Evolutionary conservation across 2,329 filamentous ascomycete genomes (phyloP).

Genomic region (Verticillium dahliae): DNA sequence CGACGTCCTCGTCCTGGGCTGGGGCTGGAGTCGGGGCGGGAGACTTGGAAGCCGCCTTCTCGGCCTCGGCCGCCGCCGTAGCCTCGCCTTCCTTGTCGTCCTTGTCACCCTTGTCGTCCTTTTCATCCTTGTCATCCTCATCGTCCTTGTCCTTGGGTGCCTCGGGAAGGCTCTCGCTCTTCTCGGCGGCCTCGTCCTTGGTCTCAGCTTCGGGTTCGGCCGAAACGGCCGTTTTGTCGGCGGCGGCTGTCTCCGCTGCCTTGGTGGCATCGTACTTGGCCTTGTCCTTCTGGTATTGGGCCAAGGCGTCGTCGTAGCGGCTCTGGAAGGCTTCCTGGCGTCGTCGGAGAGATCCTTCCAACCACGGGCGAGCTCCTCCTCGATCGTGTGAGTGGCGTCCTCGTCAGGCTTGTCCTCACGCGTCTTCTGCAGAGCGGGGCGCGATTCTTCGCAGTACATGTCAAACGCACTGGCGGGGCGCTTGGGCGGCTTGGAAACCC

Average conservation of each 20-base stretch:
- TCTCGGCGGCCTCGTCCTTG: slow-evolving; percentile 10
- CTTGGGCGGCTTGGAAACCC: slow-evolving; percentile 32
- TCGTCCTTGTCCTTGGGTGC: slow-evolving; percentile 13
- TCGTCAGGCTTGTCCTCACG: slow-evolving; percentile 25
- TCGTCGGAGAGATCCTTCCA: slow-evolving; percentile 48
- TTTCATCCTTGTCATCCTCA: slow-evolving; percentile 9
- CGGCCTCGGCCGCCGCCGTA: background rate
- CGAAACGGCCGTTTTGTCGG: slow-evolving; percentile 15
- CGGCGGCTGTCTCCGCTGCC: slow-evolving; percentile 1
- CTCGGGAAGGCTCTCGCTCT: slow-evolving; percentile 12
- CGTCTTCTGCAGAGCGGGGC: slow-evolving; percentile 25
- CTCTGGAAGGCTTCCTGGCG: slow-evolving; percentile 41
- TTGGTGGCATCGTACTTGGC: slow-evolving; percentile 18
- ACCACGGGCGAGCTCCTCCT: slow-evolving; percentile 47
- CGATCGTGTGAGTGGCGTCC: slow-evolving; percentile 29
- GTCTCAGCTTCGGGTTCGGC: slow-evolving; percentile 18
- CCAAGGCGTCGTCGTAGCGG: slow-evolving; percentile 31
- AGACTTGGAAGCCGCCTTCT: slow-evolving; percentile 5
- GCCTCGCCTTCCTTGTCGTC: slow-evolving; percentile 6
- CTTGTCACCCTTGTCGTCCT: slow-evolving; percentile 2
- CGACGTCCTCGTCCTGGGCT: slow-evolving; percentile 39
- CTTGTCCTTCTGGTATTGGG: slow-evolving; percentile 35
- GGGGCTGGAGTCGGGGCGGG: slow-evolving; percentile 11
- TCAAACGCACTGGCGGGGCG: slow-evolving; percentile 44
- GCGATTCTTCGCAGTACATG: slow-evolving; percentile 45